A percentile compares a stretch with the other conserved stretches of the same genome.
phyloP scores from a whole-genome alignment of 2,329 filamentous ascomycete genomes.

The Phyllosticta ampelicida region DNA sequence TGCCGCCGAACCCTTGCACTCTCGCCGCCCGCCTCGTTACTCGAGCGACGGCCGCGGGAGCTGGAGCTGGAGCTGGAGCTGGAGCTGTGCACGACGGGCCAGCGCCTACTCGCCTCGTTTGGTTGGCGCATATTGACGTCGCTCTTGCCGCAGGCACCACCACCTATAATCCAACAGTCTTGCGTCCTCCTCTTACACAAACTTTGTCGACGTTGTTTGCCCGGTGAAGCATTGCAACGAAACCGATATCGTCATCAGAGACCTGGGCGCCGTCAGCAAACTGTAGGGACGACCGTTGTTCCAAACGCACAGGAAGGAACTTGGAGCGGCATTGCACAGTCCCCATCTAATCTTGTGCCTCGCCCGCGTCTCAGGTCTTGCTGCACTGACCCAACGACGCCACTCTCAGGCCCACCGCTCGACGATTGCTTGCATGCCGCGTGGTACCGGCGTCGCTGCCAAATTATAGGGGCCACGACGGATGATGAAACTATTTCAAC shows the following conservation, averaged over 20 bases:
- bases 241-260: background rate
- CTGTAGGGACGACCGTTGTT: constrained; percentile 11
- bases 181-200: background rate
- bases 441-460: constrained; percentile 3
- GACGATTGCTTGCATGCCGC: constrained; percentile 7
- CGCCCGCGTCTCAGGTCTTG: constrained; percentile 6
- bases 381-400: constrained; percentile 3
- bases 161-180: background rate
- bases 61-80: too few relatives aligned
- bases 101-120: background rate
- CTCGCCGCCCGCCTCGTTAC: background rate
- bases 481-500: too few relatives aligned
- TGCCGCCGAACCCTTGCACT: background rate
- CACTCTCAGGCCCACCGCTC: background rate
- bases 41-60: background rate
- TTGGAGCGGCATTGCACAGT: background rate
- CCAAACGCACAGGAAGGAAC: constrained; percentile 9
- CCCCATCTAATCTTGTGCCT: constrained; percentile 4
- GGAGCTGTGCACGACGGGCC: background rate
- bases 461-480: background rate
- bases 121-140: too few relatives aligned
- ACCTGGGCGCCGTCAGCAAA: constrained; percentile 1
- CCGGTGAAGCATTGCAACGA: background rate
- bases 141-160: background rate
- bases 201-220: background rate